A percentile compares a stretch with the other conserved stretches of the same genome.
phyloP scores from a whole-genome alignment of 192 early-diverging fungal species.

The Coemansia sp. region DNA sequence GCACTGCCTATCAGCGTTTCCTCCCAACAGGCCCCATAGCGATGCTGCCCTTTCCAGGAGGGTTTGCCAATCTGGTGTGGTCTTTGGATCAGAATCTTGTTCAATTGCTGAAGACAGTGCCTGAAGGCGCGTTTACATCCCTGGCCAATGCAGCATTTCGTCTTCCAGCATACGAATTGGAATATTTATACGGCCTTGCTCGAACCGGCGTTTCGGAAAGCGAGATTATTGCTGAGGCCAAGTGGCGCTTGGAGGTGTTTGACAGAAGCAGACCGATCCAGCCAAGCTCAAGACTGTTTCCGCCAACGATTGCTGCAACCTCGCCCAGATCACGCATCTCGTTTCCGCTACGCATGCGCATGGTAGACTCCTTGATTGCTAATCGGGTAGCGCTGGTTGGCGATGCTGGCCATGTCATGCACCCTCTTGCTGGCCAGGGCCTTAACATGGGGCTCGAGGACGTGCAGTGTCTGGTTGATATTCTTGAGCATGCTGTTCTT shows the following conservation, averaged over 20 bases:
- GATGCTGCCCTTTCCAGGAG: constrained; percentile 68
- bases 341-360: constrained; percentile 84
- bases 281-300: constrained; percentile 15
- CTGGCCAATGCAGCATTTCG: constrained; percentile 84
- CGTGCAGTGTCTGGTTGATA: constrained; percentile 65
- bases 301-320: constrained; percentile 65
- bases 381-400: constrained; percentile 86
- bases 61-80: constrained; percentile 84
- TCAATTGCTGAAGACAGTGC: constrained; percentile 61
- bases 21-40: constrained; percentile 93
- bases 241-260: constrained; percentile 69
- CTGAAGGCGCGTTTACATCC: constrained; percentile 62
- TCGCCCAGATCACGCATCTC: constrained; percentile 67
- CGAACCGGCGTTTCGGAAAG: constrained; percentile 55
- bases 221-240: constrained; percentile 57
- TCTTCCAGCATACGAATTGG: constrained; percentile 68
- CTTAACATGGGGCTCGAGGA: constrained; percentile 92
- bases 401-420: constrained; percentile 94
- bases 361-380: constrained; percentile 73
- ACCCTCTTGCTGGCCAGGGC: constrained; percentile 96
- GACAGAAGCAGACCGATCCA: constrained; percentile 8
- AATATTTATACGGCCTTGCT: constrained; percentile 61
- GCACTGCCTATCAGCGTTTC: constrained; percentile 91
- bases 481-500: constrained; percentile 63
- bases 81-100: constrained; percentile 70